Percentiles rank a stretch among this genome's conserved stretches.
Conservation (phyloP, 805 yeast genomes). For the Wickerhamiella azyma region DNA sequence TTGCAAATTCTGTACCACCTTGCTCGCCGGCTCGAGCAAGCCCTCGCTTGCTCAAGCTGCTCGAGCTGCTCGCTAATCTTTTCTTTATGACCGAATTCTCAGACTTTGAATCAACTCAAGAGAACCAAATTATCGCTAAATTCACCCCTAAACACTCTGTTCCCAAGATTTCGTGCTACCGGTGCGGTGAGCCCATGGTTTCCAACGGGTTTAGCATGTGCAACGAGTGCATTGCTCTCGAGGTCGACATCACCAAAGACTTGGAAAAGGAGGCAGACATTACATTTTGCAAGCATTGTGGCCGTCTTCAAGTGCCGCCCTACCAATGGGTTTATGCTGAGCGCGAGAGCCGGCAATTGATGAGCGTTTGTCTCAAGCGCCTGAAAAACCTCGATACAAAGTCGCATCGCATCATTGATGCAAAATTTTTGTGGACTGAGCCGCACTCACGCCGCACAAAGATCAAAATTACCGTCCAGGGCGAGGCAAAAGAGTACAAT, state of each 20-base stretch:
- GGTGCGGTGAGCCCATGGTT: constrained; percentile 94
- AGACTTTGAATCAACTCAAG: not conserved
- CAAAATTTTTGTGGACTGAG: constrained; percentile 93
- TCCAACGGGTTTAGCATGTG: constrained; percentile 92
- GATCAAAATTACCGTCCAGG: constrained; percentile 81
- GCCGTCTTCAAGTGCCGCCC: constrained; percentile 84
- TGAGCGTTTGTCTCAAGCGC: constrained; percentile 76
- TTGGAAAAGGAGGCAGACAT: constrained; percentile 71
- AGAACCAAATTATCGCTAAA: constrained; percentile 13
- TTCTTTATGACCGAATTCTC: not conserved
- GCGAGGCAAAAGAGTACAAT: constrained; percentile 50
- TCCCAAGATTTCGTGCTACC: constrained; percentile 84
- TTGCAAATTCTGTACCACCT: too few species aligned
- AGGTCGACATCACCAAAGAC: constrained; percentile 83
- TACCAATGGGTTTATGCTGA: constrained; percentile 82
- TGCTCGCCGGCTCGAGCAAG: too few species aligned
- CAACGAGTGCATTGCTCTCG: constrained; percentile 82
- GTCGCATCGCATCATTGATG: constrained; percentile 79
- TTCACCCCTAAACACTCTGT: constrained; percentile 29
- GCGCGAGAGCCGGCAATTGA: constrained; percentile 72
- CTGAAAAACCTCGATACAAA: constrained; percentile 58
- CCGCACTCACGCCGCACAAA: constrained; percentile 92
- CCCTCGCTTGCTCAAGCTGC: too few species aligned
- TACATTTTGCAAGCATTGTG: constrained; percentile 93
- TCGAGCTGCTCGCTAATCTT: not conserved